These are phyloP conservation scores for Capsicum baccatum DNA, from an alignment of 257 asterid genomes.

Conservation along the genomic window DNA sequence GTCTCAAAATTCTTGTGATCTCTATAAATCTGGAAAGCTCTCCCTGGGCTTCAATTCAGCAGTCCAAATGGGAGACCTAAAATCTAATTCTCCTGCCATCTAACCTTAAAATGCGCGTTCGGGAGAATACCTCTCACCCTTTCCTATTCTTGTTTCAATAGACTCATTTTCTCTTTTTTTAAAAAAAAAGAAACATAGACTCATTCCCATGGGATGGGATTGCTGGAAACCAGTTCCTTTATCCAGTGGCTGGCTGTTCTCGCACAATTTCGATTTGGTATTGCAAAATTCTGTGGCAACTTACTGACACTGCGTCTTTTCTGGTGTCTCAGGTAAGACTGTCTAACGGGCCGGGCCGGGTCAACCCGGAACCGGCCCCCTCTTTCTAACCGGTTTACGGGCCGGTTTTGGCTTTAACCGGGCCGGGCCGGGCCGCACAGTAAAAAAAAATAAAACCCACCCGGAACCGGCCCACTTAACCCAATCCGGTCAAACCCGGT, in stretches of 20 bases:
- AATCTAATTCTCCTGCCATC: background rate
- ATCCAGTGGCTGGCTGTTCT: background rate
- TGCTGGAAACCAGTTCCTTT: background rate
- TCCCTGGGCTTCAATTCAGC: too few species aligned
- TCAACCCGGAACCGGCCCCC: too few species aligned
- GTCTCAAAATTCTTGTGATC: too few species aligned
- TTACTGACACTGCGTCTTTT: background rate
- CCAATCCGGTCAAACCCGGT: too few species aligned
- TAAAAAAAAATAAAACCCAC: too few species aligned
- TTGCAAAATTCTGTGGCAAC: background rate
- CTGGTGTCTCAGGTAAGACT: background rate
- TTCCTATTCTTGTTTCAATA: background rate
- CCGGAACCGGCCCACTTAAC: too few species aligned
- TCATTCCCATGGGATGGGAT: background rate
- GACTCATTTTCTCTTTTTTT: background rate
- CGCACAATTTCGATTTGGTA: background rate
- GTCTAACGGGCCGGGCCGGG: too few species aligned
- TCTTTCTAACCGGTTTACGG: too few species aligned
- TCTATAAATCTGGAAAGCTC: too few species aligned
- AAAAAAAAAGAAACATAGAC: too few species aligned
- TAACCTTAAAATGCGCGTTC: background rate
- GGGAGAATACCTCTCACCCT: background rate
- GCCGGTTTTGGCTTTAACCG: too few species aligned
- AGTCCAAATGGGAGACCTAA: background rate
- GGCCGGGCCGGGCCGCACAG: too few species aligned